Base-by-base conservation (phyloP, 2,329 filamentous ascomycete species). In the Penicillium sp. region DNA sequence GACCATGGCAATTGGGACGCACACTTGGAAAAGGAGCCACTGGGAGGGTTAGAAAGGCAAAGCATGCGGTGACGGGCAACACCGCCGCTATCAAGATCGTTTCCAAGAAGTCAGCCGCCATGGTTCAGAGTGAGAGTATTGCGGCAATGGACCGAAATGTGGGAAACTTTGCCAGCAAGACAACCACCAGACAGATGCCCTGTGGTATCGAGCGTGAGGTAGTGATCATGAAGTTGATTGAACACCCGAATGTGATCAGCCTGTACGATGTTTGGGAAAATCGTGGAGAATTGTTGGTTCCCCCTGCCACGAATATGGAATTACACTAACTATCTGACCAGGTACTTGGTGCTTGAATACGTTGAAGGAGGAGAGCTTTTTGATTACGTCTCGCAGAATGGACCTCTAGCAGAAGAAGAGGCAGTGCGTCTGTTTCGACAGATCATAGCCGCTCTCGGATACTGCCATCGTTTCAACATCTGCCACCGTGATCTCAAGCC, bases 201-300 rank as follows among this genome's bases (percentile, higher is more conserved):
- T 86, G 93, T 66, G 90, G 92, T 1, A 89, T 99, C 57, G 93
- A 97, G 75, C 84, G 94, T 51, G 94, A 99, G 71, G 92, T 99
- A 39, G 92, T 93, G 31, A 95, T 99, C 65, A 91, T 99, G 83
- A 97, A 97, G 76, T 83, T 97, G 54, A 90, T 97, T 57, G 88
- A 96, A 67, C 94, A 99, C 75, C 90, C 89, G 5, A 94, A 97
- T 71, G 93, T 97, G 66, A 92, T 97, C 73, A 91, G 90, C 63
- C 78, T 99, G 9, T 94, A 93, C 70, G 94, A 99, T 75, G 93
- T 99, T 29, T 99, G 93, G 93, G 94, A 99, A 76, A 97, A 97
- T 70, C 84, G 90, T 21, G 90, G 91, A 53, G 92, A 99, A 74
- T 87, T 99, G 90, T 97, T 80, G 78, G 90, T 77, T 18, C 38